phyloP scores from a whole-genome alignment of 257 asterid genomes.

The Nicotiana otophora region DNA sequence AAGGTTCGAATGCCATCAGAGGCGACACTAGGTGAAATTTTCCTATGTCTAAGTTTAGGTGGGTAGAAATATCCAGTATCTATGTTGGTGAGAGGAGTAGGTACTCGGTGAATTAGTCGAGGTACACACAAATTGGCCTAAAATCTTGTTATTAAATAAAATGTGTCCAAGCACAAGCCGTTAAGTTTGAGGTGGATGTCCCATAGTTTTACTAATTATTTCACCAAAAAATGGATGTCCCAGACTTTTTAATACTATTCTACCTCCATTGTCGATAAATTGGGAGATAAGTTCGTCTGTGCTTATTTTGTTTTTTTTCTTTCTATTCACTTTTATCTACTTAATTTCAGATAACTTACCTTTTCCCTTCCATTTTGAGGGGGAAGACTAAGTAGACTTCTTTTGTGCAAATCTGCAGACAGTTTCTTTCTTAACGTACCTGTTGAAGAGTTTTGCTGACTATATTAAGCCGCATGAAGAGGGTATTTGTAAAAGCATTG shows the following conservation, averaged over 20 bases:
- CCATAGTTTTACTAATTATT: neutral
- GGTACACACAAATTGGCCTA: neutral
- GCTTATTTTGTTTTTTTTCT: neutral
- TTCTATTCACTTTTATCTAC: neutral
- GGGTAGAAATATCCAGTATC: neutral
- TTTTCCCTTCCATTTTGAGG: neutral
- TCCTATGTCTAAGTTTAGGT: neutral
- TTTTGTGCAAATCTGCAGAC: slow-evolving; percentile 53
- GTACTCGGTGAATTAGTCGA: neutral
- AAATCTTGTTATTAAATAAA: neutral
- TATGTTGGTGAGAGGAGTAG: neutral
- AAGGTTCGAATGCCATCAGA: neutral
- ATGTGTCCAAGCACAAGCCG: neutral
- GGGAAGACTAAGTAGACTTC: neutral
- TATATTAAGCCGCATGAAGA: slow-evolving; percentile 96
- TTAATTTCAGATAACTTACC: neutral
- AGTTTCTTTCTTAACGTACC: slow-evolving; percentile 92
- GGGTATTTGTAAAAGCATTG: slow-evolving; percentile 96
- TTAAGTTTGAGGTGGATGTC: neutral
- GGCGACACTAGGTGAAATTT: neutral
- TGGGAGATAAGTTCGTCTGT: neutral
- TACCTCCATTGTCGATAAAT: neutral
- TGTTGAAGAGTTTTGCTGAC: slow-evolving; percentile 89
- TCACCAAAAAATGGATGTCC: neutral
- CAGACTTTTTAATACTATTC: neutral